Conservation (phyloP, 768 basidiomycete species). For the Phaffia tasmanica region DNA sequence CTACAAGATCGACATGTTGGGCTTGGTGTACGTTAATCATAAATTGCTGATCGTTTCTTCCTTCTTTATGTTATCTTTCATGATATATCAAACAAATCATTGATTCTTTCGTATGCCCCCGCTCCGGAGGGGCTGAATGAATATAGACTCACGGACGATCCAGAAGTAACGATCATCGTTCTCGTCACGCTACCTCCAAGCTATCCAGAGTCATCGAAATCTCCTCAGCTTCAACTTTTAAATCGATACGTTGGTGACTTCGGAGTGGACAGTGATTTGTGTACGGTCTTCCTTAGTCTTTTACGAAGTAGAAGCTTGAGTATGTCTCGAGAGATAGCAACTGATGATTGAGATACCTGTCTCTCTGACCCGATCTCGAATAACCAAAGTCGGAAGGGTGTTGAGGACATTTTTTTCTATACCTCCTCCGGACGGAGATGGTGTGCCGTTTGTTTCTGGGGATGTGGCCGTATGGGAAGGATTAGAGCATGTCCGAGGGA, state of each 20-base stretch:
- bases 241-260: constrained; percentile 74
- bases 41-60: neutral
- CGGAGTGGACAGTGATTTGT: constrained; percentile 59
- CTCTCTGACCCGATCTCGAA: neutral
- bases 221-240: constrained; percentile 73
- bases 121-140: neutral
- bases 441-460: constrained; percentile 62
- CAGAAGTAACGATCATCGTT: constrained; percentile 40
- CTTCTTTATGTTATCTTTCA: too few species aligned
- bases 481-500: constrained; percentile 44
- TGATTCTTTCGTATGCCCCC: neutral
- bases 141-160: constrained; percentile 19
- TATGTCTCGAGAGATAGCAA: neutral
- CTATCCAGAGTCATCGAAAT: constrained; percentile 52
- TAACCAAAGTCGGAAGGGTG: constrained; percentile 49
- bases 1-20: neutral
- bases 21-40: neutral
- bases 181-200: constrained; percentile 42
- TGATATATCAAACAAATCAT: too few species aligned
- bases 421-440: constrained; percentile 38
- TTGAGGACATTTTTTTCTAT: constrained; percentile 69
- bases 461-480: constrained; percentile 79
- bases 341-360: constrained; percentile 5
- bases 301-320: neutral
- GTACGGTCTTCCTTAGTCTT: constrained; percentile 26